These are phyloP conservation scores for Kokia cookei DNA, from an alignment of 441 rosid genomes.

Conservation along the genomic window DNA sequence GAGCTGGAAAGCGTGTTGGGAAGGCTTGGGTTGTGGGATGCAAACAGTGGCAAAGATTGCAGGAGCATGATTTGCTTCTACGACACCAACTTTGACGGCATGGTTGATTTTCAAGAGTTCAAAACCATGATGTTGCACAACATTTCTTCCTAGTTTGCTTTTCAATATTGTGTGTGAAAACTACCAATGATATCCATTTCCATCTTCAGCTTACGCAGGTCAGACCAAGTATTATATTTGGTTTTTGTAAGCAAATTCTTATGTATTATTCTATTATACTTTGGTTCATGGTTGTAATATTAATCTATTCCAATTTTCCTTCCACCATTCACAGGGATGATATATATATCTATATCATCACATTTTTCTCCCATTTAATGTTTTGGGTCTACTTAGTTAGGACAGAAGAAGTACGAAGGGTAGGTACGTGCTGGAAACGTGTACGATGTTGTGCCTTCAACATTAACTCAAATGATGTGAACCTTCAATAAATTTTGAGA, in stretches of 20 bases:
- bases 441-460: background rate
- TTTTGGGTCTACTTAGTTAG: background rate
- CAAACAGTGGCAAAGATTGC: slow-evolving; percentile 48
- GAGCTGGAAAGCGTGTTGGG: slow-evolving; percentile 62
- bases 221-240: background rate
- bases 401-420: background rate
- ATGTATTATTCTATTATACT: background rate
- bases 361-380: too few species aligned
- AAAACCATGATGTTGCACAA: slow-evolving; percentile 55
- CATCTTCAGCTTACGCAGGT: background rate
- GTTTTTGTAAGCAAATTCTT: background rate
- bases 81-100: slow-evolving; percentile 63
- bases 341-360: too few species aligned
- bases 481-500: background rate
- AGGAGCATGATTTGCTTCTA: slow-evolving; percentile 49
- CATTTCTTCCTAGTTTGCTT: background rate
- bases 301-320: background rate
- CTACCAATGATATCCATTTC: background rate
- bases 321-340: background rate
- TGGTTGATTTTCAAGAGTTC: slow-evolving; percentile 74
- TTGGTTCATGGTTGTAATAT: background rate
- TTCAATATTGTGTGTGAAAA: background rate
- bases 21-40: slow-evolving; percentile 71
- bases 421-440: background rate
- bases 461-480: background rate